These are phyloP conservation scores for Puccinia polysora DNA, from an alignment of 1,284 basidiomycete genomes.

Conservation along the genomic window DNA sequence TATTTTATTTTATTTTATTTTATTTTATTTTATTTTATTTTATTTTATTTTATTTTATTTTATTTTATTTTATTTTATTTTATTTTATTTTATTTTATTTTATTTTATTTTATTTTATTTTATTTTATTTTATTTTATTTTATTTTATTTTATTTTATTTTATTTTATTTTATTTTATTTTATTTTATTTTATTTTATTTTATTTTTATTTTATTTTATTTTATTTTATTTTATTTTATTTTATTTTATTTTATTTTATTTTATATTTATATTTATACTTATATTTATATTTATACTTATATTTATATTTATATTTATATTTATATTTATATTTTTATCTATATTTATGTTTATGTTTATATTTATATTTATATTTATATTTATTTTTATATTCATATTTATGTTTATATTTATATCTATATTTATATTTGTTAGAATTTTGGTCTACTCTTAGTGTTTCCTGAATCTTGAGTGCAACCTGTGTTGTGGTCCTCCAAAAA, in stretches of 20 bases:
- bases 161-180: constrained; percentile 1
- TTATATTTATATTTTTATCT: too few species aligned
- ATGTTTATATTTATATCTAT: too few species aligned
- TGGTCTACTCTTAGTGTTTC: too few species aligned
- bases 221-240: constrained; percentile 13
- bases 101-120: constrained; percentile 9
- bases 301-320: too few species aligned
- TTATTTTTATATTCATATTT: too few species aligned
- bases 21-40: background rate
- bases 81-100: background rate
- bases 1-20: background rate
- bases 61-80: background rate
- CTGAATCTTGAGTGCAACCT: too few species aligned
- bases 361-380: too few species aligned
- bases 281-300: too few species aligned
- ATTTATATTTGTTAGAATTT: too few species aligned
- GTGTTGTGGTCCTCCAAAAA: too few species aligned
- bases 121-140: background rate
- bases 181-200: constrained; percentile 3
- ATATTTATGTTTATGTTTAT: too few species aligned
- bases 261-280: too few species aligned
- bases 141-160: constrained; percentile 2
- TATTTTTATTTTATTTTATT: constrained; percentile 20
- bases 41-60: constrained; percentile 1
- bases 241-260: constrained; percentile 19